Evolutionary conservation across 2,329 filamentous ascomycete genomes (phyloP), one percentile per base, ranked within the genome.

Genomic region (Colletotrichum musae): DNA sequence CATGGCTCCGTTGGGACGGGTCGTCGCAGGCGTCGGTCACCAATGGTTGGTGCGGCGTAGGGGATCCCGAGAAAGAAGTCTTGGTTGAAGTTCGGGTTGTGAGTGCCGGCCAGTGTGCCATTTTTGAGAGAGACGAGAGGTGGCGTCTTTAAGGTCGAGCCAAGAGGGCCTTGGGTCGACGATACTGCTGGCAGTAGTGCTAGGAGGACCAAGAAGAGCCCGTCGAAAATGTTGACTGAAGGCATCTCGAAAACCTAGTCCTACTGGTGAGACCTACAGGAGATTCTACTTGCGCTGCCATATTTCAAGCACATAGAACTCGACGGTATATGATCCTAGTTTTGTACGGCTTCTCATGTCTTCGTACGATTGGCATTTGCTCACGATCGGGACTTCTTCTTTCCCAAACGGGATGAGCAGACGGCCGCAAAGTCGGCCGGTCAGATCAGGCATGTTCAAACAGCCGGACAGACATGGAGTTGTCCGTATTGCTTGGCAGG

Each of bases 41-140:
- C 41, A 13, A 16, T 7, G 41, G 41, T 15, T n/a, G 41, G 41
- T n/a, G 13, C 41, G 7, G 86, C 86, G 73, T 84, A 89, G 0
- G 86, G 86, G 6, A 89, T 82, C 3, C 82, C 83, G 4, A 85
- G 73, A 71, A 85, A 86, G 63, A 82, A 77, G 59, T 86, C 84
- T 24, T 43, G 53, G 41, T 43, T 43, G 41, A 15, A 15, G 13
- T 15, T 43, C 5, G 10, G 41, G 6, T 43, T 43, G 41, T 43
- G 41, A 2, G 16, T n/a, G 41, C 41, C 41, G 41, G 41, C 41
- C 5, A 43, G 41, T 15, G 13, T n/a, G 16, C 41, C 41, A 12
- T n/a, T 43, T 16, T 15, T 15, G 41, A 43, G 41, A 15, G 41
- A 43, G 16, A 43, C 41, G 16, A 43, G 41, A 43, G 41, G 41